Conservation (phyloP, 805 yeast genomes). For the Nakazawaea sp. region DNA sequence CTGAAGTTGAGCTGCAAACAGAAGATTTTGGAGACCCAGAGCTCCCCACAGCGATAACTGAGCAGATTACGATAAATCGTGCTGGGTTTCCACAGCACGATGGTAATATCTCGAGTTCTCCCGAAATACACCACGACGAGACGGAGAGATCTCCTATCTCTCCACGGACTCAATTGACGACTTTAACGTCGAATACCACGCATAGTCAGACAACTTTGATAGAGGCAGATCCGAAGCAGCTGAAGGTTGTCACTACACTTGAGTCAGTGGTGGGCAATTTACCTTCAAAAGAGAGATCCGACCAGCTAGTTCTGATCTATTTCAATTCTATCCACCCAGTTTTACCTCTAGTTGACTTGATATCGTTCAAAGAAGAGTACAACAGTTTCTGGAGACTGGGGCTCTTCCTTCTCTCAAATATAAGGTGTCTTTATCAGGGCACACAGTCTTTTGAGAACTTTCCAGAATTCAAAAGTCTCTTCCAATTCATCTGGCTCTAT, state of each 20-base stretch:
- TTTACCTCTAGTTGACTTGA: constrained; percentile 45
- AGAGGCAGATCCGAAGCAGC: no score
- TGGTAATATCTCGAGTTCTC: no score
- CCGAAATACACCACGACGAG: no score
- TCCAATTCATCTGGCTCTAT: background rate
- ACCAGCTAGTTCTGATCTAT: constrained; percentile 40
- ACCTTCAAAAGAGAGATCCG: constrained; percentile 43
- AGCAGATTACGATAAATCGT: no score
- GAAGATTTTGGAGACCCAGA: no score
- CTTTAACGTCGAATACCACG: no score
- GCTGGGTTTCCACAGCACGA: no score
- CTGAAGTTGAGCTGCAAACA: no score
- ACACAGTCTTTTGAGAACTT: background rate
- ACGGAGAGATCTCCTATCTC: no score
- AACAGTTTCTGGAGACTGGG: constrained; percentile 40
- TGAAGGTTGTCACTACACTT: background rate
- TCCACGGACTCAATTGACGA: no score
- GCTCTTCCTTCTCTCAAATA: background rate
- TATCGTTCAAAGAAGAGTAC: constrained; percentile 37
- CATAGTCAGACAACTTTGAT: no score
- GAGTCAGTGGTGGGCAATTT: constrained; percentile 32
- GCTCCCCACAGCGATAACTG: no score
- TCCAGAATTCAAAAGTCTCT: background rate
- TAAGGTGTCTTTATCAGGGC: background rate
- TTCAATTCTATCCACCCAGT: constrained; percentile 46